Base-by-base conservation (phyloP, 176 grass and related monocot genomes). In the Oryza glaberrima region DNA sequence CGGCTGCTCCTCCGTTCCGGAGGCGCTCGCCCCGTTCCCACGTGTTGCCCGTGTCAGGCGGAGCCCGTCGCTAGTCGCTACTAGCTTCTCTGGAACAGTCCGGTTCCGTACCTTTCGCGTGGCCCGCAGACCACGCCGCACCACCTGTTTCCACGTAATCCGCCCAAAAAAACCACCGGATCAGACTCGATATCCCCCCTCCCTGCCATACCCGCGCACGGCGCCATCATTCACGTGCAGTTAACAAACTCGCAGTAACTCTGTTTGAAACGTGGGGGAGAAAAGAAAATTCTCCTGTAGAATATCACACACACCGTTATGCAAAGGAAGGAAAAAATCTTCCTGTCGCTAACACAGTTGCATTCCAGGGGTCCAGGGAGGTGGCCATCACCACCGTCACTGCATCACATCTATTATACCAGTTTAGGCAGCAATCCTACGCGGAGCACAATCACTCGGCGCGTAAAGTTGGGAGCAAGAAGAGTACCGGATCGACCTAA, bases 371-470 rank as follows among this genome's bases (percentile, higher is more conserved):
- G 14, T n/a, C 77, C 60, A 3, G 76, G 38, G 43, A 25, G 36
- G 25, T 16, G 10, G 10, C 60, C 40, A 20, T 28, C 70, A 2
- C 14, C 49, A 9, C 32, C 52, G 45, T 9, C 35, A 63, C 3
- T 20, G 5, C 4, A 12, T 5, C 3, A 9, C 3, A 0, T 44
- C 43, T 44, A 44, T 9, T 44, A 3, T 20, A 63, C 36, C 78
- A 34, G 65, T 14, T 80, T 48, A 51, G 23, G 26, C 13, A 20
- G 5, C 16, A 10, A 46, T 83, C 72, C 80, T 79, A 82, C 78
- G 48, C 3, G 79, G 83, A 72, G 12, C 83, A 60, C 83, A 72
- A 35, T 82, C 88, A 82, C 67, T 16, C 66, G 23, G 43, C 44
- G 26, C 17, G 0, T 11, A n/a, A 12, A 13, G 25, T 58, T 32